Base-by-base conservation (phyloP, 176 grass and related monocot genomes). In the Oryza australiensis region DNA sequence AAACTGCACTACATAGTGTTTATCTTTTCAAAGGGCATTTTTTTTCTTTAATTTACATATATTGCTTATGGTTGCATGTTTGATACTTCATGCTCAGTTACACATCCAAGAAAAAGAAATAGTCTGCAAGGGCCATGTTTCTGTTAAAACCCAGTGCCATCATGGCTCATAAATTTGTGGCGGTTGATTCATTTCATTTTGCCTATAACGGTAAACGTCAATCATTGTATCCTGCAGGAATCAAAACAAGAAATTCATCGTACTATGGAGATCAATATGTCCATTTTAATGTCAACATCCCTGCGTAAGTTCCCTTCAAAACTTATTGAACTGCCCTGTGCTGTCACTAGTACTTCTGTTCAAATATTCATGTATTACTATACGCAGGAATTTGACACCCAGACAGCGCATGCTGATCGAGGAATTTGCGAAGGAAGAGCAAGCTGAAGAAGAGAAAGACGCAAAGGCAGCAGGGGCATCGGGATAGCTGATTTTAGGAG, bases 351-450 rank as follows among this genome's bases (percentile, higher is more conserved):
- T 37, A 2, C 30, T 13, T 66, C 23, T 63, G 8, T 2, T 60
- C 23, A 60, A 9, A 60, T 60, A 11, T 60, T 11, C 53, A 64
- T 12, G 26, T 57, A 72, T 16, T 1, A n/a, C 64, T 35, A 28
- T 64, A 2, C 57, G 26, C 84, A 98, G 96, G 67, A 95, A 95
- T 87, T 90, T 98, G 83, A 93, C 96, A 23, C 71, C 77, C 4
- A 90, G 89, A 22, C 96, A 98, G 34, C 86, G 83, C 5, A 57
- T 26, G 59, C 85, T 95, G 70, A 91, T 95, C 0, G 87, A 95
- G 80, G 96, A 98, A 65, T 98, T 91, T 7, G 87, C 87, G 0
- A 93, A 98, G 85, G 96, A 98, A 83, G 93, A 98, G 66, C 93
- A 98, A 86, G 79, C 80, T 3, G 90, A 94, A 79, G 87, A 86